Evolutionary conservation across 441 rosid species (phyloP), one percentile per base, ranked within the genome.

Genomic region (Croton setiger): DNA sequence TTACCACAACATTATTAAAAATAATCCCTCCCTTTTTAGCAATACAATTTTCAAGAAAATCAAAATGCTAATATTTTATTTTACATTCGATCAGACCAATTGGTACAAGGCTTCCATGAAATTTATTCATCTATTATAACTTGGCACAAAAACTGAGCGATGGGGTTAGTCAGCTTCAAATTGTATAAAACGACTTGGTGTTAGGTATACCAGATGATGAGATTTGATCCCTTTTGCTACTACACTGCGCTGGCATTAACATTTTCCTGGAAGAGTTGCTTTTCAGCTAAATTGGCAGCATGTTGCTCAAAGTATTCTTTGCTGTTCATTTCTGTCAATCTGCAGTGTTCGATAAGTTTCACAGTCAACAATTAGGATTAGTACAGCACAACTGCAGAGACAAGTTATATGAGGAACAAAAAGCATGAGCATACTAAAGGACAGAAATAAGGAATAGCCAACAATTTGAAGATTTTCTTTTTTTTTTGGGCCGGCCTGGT

Each of bases 281-380:
- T 81, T 75, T 70, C 78, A 3, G 73, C 68, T 56, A 78, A 23
- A 68, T 41, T 61, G 37, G 82, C 75, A 0, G 84, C 85, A 45
- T 89, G 95, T 45, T 88, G 92, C 78, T 91, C 95, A 45, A 89
- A 83, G 81, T 87, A 93, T 81, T 91, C 96, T 79, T 83, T 88
- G 85, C 96, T 94, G 82, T 93, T 93, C 96, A 93, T 85, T 79
- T 93, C 93, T 51, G 96, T 93, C 77, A 91, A 77, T 76, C 98
- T 93, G 87, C 77, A 63, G 13, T n/a, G 39, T 36, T 21, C 41
- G 7, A 23, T 17, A 14, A 0, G 59, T 63, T 67, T 18, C 11
- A 39, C 21, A 51, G 6, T 10, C 17, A 2, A n/a, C 56, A 52
- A 10, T 52, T 3, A 7, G 2, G 13, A 1, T 27, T 27, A 27